Conservation (phyloP, 23 red algal species). For the Gracilaria caudata region DNA sequence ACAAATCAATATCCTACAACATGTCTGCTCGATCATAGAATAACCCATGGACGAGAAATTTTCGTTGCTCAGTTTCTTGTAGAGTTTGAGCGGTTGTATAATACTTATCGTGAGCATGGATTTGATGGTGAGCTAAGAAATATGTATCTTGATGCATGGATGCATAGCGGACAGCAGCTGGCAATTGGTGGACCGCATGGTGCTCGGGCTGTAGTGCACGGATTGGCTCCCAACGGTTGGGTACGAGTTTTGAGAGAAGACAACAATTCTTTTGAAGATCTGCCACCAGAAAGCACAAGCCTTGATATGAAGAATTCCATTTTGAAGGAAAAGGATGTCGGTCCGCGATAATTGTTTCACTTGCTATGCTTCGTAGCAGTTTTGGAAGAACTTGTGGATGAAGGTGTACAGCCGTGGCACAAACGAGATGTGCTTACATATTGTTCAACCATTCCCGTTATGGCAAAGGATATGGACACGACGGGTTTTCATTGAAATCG, state of each 20-base stretch:
- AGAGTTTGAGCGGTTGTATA: constrained; percentile 58
- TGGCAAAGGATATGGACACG: too few relatives aligned
- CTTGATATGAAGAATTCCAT: constrained; percentile 51
- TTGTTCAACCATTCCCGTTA: too few relatives aligned
- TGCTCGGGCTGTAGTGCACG: constrained; percentile 38
- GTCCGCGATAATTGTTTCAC: neutral
- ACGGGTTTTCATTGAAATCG: too few relatives aligned
- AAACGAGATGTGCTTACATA: too few relatives aligned
- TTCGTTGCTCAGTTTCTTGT: constrained; percentile 59
- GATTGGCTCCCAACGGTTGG: constrained; percentile 66
- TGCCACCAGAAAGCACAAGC: constrained; percentile 65
- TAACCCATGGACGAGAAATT: constrained; percentile 26
- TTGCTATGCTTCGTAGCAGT: too few relatives aligned
- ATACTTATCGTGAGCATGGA: constrained; percentile 35
- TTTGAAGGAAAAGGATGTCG: constrained; percentile 54
- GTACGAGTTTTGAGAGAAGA: constrained; percentile 66
- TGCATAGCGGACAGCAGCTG: constrained; percentile 76
- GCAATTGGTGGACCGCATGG: constrained; percentile 46
- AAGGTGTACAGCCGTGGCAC: too few relatives aligned
- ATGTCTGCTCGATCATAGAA: constrained; percentile 38
- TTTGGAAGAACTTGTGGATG: too few relatives aligned
- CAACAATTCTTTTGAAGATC: constrained; percentile 8
- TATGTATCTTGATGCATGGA: constrained; percentile 74
- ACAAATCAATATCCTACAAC: constrained; percentile 78
- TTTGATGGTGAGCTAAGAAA: constrained; percentile 49